Base-by-base conservation (phyloP, 2,329 filamentous ascomycete genomes). In the Fusarium stilboides region DNA sequence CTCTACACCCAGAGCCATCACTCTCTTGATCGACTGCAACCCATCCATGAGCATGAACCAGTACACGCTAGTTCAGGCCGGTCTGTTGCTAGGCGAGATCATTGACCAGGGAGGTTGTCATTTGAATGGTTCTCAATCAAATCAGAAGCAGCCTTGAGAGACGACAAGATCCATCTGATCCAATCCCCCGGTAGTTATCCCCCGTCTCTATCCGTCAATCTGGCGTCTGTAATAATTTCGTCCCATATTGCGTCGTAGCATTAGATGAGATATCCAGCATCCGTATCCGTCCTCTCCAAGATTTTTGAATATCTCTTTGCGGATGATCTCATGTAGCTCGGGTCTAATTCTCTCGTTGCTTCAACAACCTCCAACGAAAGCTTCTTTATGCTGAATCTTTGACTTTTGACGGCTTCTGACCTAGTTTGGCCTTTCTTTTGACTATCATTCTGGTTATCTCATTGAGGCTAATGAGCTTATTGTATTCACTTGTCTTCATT, bases 81-180 rank as follows among this genome's bases (percentile, higher is more conserved):
- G 62, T 24, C 49, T 43, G 31, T 57, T 22, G 49, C 20, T 69
- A 67, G 65, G 57, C 66, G 66, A 67, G 66, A 69, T 69, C 66
- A 69, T 37, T 53, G 66, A 69, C 66, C 57, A 58, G 66, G 66
- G 56, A 28, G 28, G 24, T 17, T 28, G 20, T 34, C 28, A 45
- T 43, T 47, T 50, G 17, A 42, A 36, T 34, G 43, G 31, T 33
- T 49, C 40, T 57, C 19, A 49, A 28, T 52, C 66, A 70, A 63
- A 68, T 70, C 67, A 60, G 49, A 60, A 39, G 52, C 51, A 46
- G 50, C 53, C 54, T 57, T 49, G 33, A 53, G 47, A 24, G 40
- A 45, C 20, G 26, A 59, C 28, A 50, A 56, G 51, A 57, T 61
- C 57, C 57, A 57, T 57, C 51, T 54, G 26, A 42, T 51, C 62